Conservation (phyloP, 495 filamentous ascomycete genomes). For the Tuber melanosporum region DNA sequence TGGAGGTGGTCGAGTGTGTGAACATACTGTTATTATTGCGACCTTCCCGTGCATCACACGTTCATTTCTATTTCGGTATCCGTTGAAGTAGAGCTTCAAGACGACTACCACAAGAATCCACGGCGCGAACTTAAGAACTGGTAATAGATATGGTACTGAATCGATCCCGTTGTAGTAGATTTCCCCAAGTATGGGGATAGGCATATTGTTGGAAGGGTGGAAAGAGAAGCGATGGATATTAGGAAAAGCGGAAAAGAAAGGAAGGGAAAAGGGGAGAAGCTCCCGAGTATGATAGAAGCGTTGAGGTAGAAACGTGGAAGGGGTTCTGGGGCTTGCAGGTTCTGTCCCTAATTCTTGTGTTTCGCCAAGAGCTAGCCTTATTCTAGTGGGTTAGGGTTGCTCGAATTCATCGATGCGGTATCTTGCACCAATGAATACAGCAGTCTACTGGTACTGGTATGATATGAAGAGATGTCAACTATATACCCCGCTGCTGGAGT, state of each 20-base stretch:
- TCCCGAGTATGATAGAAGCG: neutral
- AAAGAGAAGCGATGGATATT: slow-evolving; percentile 4
- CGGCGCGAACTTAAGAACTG: slow-evolving; percentile 54
- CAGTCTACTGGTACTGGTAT: neutral
- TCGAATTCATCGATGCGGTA: neutral
- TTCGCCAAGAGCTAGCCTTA: neutral
- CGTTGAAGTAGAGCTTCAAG: slow-evolving; percentile 72
- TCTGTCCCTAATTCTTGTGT: neutral
- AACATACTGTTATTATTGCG: slow-evolving; percentile 74
- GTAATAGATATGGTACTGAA: slow-evolving; percentile 59
- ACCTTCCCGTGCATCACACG: slow-evolving; percentile 87
- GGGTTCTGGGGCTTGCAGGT: neutral
- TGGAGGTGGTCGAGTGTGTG: neutral
- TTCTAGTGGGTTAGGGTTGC: neutral
- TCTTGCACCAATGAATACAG: neutral
- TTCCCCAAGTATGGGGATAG: slow-evolving; percentile 63
- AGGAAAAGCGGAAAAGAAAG: slow-evolving; percentile 12
- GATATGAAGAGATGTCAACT: neutral
- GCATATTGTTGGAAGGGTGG: slow-evolving; percentile 53
- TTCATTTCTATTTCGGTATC: slow-evolving; percentile 68
- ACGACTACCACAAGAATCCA: slow-evolving; percentile 56
- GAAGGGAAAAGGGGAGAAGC: slow-evolving; percentile 14
- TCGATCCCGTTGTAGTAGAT: slow-evolving; percentile 57
- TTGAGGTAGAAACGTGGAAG: slow-evolving; percentile 6
- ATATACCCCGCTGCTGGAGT: neutral